Conservation (phyloP, 192 early-diverging fungal genomes). For the Coemansia sp. region DNA sequence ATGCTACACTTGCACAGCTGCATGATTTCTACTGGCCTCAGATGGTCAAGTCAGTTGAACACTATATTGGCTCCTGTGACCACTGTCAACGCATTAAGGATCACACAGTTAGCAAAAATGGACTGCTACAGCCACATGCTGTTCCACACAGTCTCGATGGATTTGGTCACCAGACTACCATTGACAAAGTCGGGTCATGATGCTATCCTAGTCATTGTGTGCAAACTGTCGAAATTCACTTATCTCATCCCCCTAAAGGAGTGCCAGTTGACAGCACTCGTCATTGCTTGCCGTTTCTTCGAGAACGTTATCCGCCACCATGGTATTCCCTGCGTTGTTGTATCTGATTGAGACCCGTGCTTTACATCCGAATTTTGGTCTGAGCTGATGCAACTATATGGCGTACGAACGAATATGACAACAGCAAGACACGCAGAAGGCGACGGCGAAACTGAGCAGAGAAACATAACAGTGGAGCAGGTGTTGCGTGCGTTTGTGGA, state of each 20-base stretch:
- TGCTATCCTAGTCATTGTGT: not conserved
- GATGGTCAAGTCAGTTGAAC: not conserved
- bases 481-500: not conserved
- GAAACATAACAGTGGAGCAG: constrained; percentile 1
- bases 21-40: not conserved
- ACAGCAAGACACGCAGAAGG: constrained; percentile 1
- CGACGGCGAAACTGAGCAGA: not conserved
- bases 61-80: not conserved
- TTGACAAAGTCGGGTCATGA: not conserved
- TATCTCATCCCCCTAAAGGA: not conserved
- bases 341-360: not conserved
- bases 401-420: not conserved
- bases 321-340: not conserved
- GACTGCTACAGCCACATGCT: not conserved
- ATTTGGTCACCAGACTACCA: not conserved
- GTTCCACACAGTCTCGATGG: constrained; percentile 2
- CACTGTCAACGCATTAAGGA: not conserved
- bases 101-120: not conserved
- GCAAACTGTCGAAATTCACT: constrained; percentile 3
- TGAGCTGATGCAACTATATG: not conserved
- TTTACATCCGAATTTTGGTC: not conserved
- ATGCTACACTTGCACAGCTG: not conserved
- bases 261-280: not conserved
- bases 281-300: not conserved
- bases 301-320: not conserved